phyloP scores from a whole-genome alignment of 257 asterid species.

The Prunella vulgaris region DNA sequence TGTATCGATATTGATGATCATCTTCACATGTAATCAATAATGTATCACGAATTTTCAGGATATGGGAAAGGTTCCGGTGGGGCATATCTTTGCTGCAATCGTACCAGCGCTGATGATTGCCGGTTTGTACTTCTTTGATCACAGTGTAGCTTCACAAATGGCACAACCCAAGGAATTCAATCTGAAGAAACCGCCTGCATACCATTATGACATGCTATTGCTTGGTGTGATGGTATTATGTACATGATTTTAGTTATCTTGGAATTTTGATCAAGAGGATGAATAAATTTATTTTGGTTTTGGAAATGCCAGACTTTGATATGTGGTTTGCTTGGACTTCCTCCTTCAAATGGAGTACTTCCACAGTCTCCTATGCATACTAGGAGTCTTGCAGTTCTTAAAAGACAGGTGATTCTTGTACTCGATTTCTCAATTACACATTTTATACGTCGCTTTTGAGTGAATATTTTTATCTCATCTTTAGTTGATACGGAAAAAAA shows the following conservation, averaged over 20 bases:
- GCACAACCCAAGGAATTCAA: constrained; percentile 84
- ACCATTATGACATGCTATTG: constrained; percentile 68
- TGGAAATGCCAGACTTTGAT: constrained; percentile 55
- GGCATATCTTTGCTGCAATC: constrained; percentile 57
- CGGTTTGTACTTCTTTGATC: constrained; percentile 83
- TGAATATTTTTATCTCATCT: neutral
- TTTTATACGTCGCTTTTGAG: neutral
- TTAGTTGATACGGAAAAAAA: constrained; percentile 60
- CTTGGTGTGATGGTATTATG: constrained; percentile 66
- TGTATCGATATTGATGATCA: neutral
- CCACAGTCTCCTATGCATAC: constrained; percentile 98
- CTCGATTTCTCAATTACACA: neutral
- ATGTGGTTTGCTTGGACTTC: constrained; percentile 88
- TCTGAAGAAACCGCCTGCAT: constrained; percentile 72
- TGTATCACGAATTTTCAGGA: constrained; percentile 41
- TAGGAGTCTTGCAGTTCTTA: constrained; percentile 76
- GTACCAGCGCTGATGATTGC: constrained; percentile 85
- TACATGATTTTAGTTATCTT: neutral
- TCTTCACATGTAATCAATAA: neutral
- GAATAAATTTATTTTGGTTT: neutral
- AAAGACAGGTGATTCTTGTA: constrained; percentile 46
- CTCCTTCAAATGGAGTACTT: constrained; percentile 94
- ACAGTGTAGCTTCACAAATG: constrained; percentile 84
- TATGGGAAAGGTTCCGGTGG: constrained; percentile 54
- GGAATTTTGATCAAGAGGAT: neutral